Conservation (phyloP, 345 rosid species). For the Microcos paniculata region DNA sequence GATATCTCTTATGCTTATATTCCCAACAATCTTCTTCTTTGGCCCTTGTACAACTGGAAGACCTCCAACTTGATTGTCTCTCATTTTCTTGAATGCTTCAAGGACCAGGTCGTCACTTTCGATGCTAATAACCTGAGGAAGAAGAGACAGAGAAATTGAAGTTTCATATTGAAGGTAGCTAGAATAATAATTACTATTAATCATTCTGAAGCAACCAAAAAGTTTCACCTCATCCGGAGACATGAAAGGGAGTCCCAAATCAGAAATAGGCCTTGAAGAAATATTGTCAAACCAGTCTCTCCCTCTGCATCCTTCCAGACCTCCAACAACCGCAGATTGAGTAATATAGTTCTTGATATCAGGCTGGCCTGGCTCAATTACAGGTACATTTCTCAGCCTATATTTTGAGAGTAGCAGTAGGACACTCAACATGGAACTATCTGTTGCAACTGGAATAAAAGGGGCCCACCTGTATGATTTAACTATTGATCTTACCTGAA, state of each 20-base stretch:
- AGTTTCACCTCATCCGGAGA: conserved; percentile 52
- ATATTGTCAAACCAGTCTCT: conserved; percentile 93
- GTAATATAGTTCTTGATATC: conserved; percentile 78
- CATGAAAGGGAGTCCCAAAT: conserved; percentile 88
- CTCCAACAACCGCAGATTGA: conserved; percentile 80
- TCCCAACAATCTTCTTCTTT: conserved; percentile 36
- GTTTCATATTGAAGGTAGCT: background rate
- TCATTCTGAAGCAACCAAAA: background rate
- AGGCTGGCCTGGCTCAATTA: conserved; percentile 64
- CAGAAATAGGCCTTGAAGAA: conserved; percentile 55
- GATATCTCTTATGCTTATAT: conserved; percentile 56
- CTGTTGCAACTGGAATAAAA: conserved; percentile 67
- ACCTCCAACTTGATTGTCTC: conserved; percentile 74
- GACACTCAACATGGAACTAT: conserved; percentile 83
- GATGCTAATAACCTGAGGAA: conserved; percentile 58
- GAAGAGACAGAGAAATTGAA: background rate
- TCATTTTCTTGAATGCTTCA: conserved; percentile 86
- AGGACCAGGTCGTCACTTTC: conserved; percentile 61
- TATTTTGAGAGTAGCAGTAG: conserved; percentile 79
- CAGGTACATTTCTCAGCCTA: conserved; percentile 75
- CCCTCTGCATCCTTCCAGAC: conserved; percentile 77
- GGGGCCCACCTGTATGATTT: conserved; percentile 83
- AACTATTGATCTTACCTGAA: conserved; percentile 68
- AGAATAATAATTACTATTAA: background rate
- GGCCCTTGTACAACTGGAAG: conserved; percentile 60